phyloP scores from a whole-genome alignment of 2,329 filamentous ascomycete species.

The Hymenoscyphus linearis region DNA sequence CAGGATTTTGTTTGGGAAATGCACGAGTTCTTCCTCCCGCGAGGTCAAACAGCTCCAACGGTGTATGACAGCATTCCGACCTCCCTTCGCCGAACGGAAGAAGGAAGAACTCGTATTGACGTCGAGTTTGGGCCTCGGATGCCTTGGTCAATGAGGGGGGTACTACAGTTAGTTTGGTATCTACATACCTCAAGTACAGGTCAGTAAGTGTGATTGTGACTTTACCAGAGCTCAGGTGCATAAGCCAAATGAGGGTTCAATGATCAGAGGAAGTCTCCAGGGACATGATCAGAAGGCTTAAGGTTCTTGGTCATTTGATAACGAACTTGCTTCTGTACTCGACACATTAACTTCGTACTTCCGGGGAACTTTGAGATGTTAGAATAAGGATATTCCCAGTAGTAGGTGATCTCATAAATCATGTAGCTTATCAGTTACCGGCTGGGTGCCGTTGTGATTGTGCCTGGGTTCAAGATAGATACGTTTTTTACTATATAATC shows the following conservation, averaged over 20 bases:
- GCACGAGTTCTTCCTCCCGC: background rate
- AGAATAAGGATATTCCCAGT: background rate
- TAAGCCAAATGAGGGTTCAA: background rate
- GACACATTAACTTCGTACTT: no score
- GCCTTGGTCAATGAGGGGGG: background rate
- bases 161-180: background rate
- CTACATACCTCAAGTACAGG: no score
- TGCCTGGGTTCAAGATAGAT: background rate
- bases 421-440: slow-evolving; percentile 4
- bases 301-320: background rate
- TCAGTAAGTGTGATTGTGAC: background rate
- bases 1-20: background rate
- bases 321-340: background rate
- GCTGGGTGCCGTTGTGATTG: background rate
- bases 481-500: background rate
- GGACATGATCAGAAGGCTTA: background rate
- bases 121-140: background rate
- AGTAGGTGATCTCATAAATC: background rate
- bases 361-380: background rate
- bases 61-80: background rate
- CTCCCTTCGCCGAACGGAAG: background rate
- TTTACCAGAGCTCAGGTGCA: background rate
- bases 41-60: background rate
- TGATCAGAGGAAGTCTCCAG: background rate
- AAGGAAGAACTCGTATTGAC: background rate